These are phyloP conservation scores for Ogataea kodamae DNA, from an alignment of 805 yeast genomes.

Conservation along the genomic window DNA sequence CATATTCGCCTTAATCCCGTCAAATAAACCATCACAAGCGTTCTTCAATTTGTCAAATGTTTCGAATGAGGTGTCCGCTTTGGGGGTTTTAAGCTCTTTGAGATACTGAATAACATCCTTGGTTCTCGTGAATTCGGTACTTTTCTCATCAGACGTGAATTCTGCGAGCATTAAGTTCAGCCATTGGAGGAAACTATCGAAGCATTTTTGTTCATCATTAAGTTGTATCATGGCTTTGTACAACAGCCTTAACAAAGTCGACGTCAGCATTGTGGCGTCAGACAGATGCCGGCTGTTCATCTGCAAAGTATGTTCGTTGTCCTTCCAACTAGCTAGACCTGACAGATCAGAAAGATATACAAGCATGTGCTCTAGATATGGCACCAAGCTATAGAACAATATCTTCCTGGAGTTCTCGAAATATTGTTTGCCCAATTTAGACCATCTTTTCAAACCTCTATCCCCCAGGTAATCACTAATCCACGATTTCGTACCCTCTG, in stretches of 20 bases:
- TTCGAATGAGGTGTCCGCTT: constrained; percentile 4
- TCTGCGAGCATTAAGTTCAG: constrained; percentile 35
- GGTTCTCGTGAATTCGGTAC: constrained; percentile 19
- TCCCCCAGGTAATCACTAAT: constrained; percentile 65
- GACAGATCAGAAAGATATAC: constrained; percentile 41
- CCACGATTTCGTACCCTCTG: constrained; percentile 51
- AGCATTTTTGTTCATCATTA: constrained; percentile 44
- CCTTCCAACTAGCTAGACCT: constrained; percentile 39
- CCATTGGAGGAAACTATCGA: constrained; percentile 47
- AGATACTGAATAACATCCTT: constrained; percentile 34
- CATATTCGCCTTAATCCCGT: constrained; percentile 22
- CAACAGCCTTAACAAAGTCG: constrained; percentile 31
- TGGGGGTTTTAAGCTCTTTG: constrained; percentile 15
- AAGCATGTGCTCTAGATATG: constrained; percentile 54
- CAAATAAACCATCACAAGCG: constrained; percentile 15
- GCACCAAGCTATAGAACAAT: constrained; percentile 47
- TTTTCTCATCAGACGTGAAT: constrained; percentile 37
- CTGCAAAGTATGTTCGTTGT: constrained; percentile 20
- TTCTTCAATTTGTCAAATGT: constrained; percentile 14
- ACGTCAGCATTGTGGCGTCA: constrained; percentile 19
- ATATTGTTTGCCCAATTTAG: constrained; percentile 44
- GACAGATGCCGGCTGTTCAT: constrained; percentile 17
- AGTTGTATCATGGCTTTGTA: constrained; percentile 40
- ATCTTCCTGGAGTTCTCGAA: constrained; percentile 49
- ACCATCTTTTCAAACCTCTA: constrained; percentile 57